Evolutionary conservation across 2,329 filamentous ascomycete genomes (phyloP).

Genomic region (Fusarium tanahbumbuense): DNA sequence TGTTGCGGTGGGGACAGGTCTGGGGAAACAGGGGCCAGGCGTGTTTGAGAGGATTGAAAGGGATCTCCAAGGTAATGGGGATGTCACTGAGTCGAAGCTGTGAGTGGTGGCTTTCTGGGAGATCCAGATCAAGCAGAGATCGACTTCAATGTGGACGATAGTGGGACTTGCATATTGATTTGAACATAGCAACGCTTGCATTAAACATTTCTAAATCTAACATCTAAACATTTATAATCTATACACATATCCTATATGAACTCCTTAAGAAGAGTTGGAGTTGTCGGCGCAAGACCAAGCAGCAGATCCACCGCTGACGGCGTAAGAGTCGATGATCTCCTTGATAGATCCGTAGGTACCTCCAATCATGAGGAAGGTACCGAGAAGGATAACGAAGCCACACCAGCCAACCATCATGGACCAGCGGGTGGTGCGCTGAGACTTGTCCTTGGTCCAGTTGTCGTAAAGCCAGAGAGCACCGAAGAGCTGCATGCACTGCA

Average conservation of each 20-base stretch:
- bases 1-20: constrained; percentile 76
- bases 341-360: constrained; percentile 60
- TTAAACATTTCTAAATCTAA: constrained; percentile 22
- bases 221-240: neutral
- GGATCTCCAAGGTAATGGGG: constrained; percentile 40
- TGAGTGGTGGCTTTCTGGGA: neutral
- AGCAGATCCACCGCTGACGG: constrained; percentile 50
- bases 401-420: constrained; percentile 31
- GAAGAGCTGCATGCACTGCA: constrained; percentile 49
- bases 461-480: constrained; percentile 49
- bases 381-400: constrained; percentile 29
- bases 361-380: constrained; percentile 56
- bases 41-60: constrained; percentile 71
- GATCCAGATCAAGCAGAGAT: neutral
- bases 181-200: constrained; percentile 28
- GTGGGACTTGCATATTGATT: neutral
- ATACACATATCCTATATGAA: neutral
- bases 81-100: neutral
- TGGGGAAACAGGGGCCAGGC: constrained; percentile 70
- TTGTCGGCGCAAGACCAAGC: constrained; percentile 60
- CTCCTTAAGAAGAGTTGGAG: constrained; percentile 47
- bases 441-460: constrained; percentile 41
- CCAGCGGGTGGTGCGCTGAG: constrained; percentile 27
- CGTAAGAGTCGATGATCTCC: constrained; percentile 50
- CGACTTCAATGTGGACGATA: too few relatives aligned